phyloP scores from a whole-genome alignment of 2,329 filamentous ascomycete species.

The Pseudogymnoascus sp. region DNA sequence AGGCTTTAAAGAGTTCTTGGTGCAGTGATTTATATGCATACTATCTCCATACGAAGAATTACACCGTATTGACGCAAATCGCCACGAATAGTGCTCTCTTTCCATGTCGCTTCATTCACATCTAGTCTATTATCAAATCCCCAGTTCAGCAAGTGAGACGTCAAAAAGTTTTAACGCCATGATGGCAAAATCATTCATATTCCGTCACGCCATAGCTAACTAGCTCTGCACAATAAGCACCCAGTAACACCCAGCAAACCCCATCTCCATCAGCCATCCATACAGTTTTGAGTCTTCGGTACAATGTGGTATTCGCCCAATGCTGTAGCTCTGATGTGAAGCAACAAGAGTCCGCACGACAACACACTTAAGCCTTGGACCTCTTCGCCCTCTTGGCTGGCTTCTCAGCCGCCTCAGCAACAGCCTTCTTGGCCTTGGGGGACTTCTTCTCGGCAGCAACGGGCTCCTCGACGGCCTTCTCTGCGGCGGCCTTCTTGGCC shows the following conservation, averaged over 20 bases:
- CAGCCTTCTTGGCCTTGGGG: conserved; percentile 14
- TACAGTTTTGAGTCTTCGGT: neutral
- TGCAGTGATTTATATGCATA: neutral
- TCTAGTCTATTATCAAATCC: neutral
- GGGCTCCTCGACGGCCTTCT: conserved; percentile 25
- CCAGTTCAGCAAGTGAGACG: neutral
- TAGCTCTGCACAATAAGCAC: neutral
- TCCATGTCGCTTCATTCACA: neutral
- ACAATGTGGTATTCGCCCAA: conserved; percentile 6
- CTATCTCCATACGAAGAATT: neutral
- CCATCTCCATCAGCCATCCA: neutral
- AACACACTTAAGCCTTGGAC: conserved; percentile 15
- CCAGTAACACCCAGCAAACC: conserved; percentile 6
- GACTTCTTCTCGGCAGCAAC: conserved; percentile 34
- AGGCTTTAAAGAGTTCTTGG: neutral
- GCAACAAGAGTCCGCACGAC: neutral
- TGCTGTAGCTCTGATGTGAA: neutral
- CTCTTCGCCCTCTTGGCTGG: conserved; percentile 34
- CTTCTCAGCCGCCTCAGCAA: conserved; percentile 25
- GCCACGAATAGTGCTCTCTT: neutral
- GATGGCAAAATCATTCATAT: conserved; percentile 4
- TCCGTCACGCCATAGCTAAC: conserved; percentile 7
- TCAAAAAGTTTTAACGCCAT: neutral
- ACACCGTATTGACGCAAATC: neutral
- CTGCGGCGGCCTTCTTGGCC: conserved; percentile 16